Base-by-base conservation (phyloP, 1,284 basidiomycete species). In the Xerocomus nothofagi region DNA sequence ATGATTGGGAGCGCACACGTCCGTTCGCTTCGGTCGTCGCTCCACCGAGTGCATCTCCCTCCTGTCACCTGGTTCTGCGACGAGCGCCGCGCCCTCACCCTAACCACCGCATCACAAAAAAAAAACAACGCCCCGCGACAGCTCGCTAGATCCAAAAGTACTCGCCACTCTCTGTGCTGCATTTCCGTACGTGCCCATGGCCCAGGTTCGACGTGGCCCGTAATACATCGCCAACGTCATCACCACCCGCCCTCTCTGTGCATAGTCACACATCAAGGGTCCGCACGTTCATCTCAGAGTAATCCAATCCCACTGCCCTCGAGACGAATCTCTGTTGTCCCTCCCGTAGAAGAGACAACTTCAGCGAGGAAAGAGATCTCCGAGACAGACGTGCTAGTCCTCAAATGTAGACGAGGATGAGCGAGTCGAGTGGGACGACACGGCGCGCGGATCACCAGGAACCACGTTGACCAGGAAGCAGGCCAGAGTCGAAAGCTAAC, bases 281-380 rank as follows among this genome's bases (percentile, higher is more conserved):
- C 56, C 38, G 15, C 50, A 44, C 47, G 30, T 18, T 34, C 50
- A 32, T 51, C 49, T 41, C 39, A 18, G 45, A 57, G 39, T 20
- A 39, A 49, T 48, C 51, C 44, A 44, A 53, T 54, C 50, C 44
- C 38, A 44, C 64, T 57, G 62, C 42, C 39, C 47, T 62, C 51
- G 67, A 70, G 68, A 56, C 59, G 42, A 68, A 62, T 70, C 65
- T 69, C 67, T 67, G 20, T 70, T 63, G 38, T 48, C 40, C 37
- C 51, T 47, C 58, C 64, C 55, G 9, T 17, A 30, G 48, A 15
- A 59, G 36, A 32, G 34, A 20, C 53, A 63, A 68, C 26, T 57
- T 55, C 66, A 67, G 53, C 52, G 5, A 53, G 49, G 51, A 54
- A 54, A 47, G 21, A 38, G 34, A 36, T 26, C 15, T 24, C 30